These are phyloP conservation scores for Craterostigma plantagineum DNA, from an alignment of 257 asterid species.

Conservation along the genomic window DNA sequence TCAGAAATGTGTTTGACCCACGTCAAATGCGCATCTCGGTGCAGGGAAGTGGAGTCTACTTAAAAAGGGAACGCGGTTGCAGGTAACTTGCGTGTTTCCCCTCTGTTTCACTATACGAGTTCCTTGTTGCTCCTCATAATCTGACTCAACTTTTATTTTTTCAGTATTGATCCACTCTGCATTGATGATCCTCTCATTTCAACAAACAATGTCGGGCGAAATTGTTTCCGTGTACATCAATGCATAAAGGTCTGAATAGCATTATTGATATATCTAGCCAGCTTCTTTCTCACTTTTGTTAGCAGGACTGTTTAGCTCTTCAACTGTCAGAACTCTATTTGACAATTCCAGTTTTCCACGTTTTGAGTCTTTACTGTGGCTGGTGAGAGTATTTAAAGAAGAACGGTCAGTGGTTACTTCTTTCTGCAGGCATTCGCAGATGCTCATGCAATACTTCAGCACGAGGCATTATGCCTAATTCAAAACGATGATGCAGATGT, in stretches of 20 bases:
- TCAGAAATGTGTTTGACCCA: slow-evolving; percentile 94
- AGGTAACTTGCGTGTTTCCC: slow-evolving; percentile 25
- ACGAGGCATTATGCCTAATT: slow-evolving; percentile 36
- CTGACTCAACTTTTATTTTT: slow-evolving; percentile 9
- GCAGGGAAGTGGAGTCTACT: slow-evolving; percentile 87
- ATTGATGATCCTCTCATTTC: slow-evolving; percentile 88
- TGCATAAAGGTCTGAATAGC: slow-evolving; percentile 69
- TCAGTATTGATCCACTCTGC: slow-evolving; percentile 91
- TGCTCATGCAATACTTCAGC: slow-evolving; percentile 82
- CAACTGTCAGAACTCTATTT: not conserved
- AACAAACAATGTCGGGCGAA: slow-evolving; percentile 89
- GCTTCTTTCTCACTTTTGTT: not conserved
- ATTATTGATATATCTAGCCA: slow-evolving; percentile 6
- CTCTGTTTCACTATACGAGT: slow-evolving; percentile 9
- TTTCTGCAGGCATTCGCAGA: slow-evolving; percentile 82
- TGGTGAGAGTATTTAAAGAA: not conserved
- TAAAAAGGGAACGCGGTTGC: slow-evolving; percentile 83
- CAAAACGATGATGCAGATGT: slow-evolving; percentile 25
- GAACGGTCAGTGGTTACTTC: not conserved
- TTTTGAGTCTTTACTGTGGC: not conserved
- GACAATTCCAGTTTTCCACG: not conserved
- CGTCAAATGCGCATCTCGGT: slow-evolving; percentile 93
- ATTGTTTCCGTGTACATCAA: slow-evolving; percentile 97
- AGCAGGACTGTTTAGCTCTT: not conserved
- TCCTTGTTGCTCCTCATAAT: slow-evolving; percentile 7